phyloP scores from a whole-genome alignment of 768 basidiomycete species.

The Tulasnella sp. region DNA sequence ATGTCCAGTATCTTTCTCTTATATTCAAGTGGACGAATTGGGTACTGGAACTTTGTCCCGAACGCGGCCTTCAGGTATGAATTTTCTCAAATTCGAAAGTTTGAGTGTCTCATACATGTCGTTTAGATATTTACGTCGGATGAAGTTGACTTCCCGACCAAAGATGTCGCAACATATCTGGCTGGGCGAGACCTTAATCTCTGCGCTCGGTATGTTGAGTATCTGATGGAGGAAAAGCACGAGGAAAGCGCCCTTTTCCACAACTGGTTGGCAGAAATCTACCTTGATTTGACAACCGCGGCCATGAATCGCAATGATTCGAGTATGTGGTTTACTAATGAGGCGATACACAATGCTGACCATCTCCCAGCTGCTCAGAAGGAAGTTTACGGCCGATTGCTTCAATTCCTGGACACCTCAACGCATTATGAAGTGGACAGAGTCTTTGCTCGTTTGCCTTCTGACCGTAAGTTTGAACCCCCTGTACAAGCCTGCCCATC shows the following conservation, averaged over 20 bases:
- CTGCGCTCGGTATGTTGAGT: constrained; percentile 76
- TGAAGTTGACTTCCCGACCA: constrained; percentile 80
- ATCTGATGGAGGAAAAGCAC: constrained; percentile 63
- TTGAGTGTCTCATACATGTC: not conserved
- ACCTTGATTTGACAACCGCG: constrained; percentile 57
- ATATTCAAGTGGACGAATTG: constrained; percentile 78
- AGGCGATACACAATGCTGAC: not conserved
- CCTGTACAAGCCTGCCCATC: not conserved
- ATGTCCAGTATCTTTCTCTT: constrained; percentile 69
- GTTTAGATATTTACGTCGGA: constrained; percentile 89
- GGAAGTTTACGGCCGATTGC: constrained; percentile 57
- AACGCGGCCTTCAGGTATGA: constrained; percentile 59
- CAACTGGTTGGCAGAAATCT: constrained; percentile 82
- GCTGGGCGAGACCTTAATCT: constrained; percentile 60
- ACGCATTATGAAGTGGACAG: constrained; percentile 66
- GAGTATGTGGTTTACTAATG: constrained; percentile 34
- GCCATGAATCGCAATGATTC: constrained; percentile 54
- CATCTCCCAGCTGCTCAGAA: constrained; percentile 38
- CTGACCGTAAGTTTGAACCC: constrained; percentile 52
- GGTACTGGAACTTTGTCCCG: constrained; percentile 68
- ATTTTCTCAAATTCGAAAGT: not conserved
- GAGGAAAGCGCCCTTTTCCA: constrained; percentile 68
- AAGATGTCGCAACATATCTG: constrained; percentile 67
- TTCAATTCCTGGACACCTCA: constrained; percentile 68
- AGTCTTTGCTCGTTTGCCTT: constrained; percentile 69